Conservation (phyloP, 2,329 filamentous ascomycete species). For the Penicillium fuscoglaucum region DNA sequence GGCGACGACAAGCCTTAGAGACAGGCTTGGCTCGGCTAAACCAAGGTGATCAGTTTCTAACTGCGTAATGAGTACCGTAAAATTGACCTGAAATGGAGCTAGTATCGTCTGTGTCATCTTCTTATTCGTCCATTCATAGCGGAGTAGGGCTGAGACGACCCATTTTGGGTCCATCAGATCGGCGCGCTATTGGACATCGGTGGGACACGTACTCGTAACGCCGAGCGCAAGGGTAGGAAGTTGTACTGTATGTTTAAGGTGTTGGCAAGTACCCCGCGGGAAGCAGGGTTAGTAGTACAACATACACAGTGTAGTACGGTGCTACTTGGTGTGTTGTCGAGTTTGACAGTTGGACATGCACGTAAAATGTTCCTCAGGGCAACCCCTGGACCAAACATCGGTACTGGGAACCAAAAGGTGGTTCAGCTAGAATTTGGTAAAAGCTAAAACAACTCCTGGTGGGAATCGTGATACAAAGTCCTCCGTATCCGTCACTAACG, state of each 20-base stretch:
- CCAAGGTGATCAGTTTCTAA: not conserved
- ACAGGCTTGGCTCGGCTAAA: constrained; percentile 26
- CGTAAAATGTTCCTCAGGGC: not conserved
- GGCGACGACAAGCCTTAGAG: constrained; percentile 30
- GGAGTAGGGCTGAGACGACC: constrained; percentile 24
- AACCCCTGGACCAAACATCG: constrained; percentile 1
- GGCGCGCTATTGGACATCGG: constrained; percentile 14
- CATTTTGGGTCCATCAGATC: constrained; percentile 15
- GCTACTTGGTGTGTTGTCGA: not conserved
- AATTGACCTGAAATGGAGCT: not conserved
- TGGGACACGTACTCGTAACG: constrained; percentile 17
- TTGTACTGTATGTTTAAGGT: not conserved
- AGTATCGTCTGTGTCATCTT: not conserved
- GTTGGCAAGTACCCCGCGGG: not conserved
- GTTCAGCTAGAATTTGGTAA: not conserved
- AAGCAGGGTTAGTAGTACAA: not conserved
- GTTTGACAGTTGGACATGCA: not conserved
- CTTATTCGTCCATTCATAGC: constrained; percentile 15
- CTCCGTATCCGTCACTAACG: not conserved
- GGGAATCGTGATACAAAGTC: not conserved
- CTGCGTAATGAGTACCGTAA: constrained; percentile 5
- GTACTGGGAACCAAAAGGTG: not conserved
- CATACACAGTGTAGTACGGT: not conserved
- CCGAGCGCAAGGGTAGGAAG: not conserved
- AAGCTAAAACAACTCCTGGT: not conserved